Base-by-base conservation (phyloP, 352 stramenopile genomes). In the Globisporangium carolinianum region DNA sequence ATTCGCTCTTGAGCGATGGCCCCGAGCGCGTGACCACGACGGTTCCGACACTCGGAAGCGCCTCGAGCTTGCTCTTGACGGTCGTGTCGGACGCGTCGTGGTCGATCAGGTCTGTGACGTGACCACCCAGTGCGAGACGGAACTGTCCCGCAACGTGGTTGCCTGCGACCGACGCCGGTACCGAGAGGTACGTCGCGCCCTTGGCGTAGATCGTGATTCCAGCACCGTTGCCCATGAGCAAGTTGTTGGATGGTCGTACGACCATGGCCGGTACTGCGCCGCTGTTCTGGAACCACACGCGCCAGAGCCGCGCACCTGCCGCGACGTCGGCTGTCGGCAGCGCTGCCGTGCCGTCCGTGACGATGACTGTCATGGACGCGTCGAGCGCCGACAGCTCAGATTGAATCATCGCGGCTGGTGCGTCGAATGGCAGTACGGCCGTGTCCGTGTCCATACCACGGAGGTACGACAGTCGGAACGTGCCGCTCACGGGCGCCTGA, bases 31-130 rank as follows among this genome's bases (percentile, higher is more conserved):
- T 69, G 11, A 98, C 96, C 24, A 72, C 62, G 1, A 98, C 94
- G 3, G 73, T 85, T 5, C 93, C 95, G 32, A 98, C 65, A 62
- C 98, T 98, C 1, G 91, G 87, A 18, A 99, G 71, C n/a, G 73
- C 76, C 67, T 98, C 89, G 1, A 99, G 66, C 43, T 75, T 74
- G 42, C 72, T 79, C 65, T 98, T 97, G 49, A 98, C 69, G 0
- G 86, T 94, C 49, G 89, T 92, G 48, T 98, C 89, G 1, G 91
- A 95, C 7, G 89, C 85, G 60, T 99, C 97, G 63, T 94, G 95
- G 41, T 87, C 68, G 55, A 99, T 98, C 1, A 15, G 52, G 4
- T 86, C 76, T 8, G 94, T 98, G 0, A 72, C 76, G 61, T 98
- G 84, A 0, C 91, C 91, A 5, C 92, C 83, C 1, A 98, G 71